Base-by-base conservation (phyloP, 768 basidiomycete species). In the Hygrocybe punicea region DNA sequence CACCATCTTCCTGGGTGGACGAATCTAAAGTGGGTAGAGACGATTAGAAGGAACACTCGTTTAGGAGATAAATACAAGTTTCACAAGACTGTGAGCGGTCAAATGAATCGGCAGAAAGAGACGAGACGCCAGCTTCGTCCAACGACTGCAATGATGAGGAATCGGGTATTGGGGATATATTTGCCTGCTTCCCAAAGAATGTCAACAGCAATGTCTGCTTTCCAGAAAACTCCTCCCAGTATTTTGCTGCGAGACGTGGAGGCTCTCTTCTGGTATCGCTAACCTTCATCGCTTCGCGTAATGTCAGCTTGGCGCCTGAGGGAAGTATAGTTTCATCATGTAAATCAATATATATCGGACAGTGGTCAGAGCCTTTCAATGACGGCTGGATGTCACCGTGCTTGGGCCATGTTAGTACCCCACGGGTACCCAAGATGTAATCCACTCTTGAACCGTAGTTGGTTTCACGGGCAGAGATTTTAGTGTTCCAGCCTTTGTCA, bases 401-500 rank as follows among this genome's bases (percentile, higher is more conserved):
- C 68, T 92, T 92, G 66, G 98, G 80, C 96, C 95, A 99, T 0
- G 91, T 93, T 1, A 95, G 77, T 2, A 99, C 78, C 16, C 91
- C 92, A 2, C 79, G 82, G 0, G 97, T 96, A 60, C 87, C 81
- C 56, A 98, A 84, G 60, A 99, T 89, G 70, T 94, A 94, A 70
- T 93, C 91, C 54, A 93, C 84, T 7, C 97, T 85, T 1, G 94
- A 88, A 11, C 97, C 97, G 65, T 98, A 99, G 71, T 99, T 99
- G 0, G 90, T 81, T 46, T 84, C 93, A 35, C 97, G 84, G 0
- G 93, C 97, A 50, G 87, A 87, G 44, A 97, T 84, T 63, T 91
- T 93, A 42, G 84, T 91, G 66, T 98, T 98, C 97, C 97, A 99
- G 67, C 93, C 93, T 95, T 62, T 21, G 23, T 35, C n/a, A 2